Base-by-base conservation (phyloP, 257 asterid species). In the Petrea volubilis region DNA sequence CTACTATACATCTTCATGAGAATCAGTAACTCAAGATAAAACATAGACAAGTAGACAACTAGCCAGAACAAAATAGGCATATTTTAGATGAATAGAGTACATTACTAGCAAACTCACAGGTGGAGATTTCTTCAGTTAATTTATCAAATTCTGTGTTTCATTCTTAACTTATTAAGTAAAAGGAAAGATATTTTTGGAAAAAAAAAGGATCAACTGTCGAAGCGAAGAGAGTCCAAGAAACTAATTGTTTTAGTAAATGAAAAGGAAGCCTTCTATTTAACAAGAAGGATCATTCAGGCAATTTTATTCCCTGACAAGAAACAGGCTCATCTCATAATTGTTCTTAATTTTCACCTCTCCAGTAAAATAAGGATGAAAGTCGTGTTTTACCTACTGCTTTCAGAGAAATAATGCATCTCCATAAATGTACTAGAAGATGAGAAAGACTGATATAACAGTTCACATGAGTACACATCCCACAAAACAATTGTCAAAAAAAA, bases 261-360 rank as follows among this genome's bases (percentile, higher is more conserved):
- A 60, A 60, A 8, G 49, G 41, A 60, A 17, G 3, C 17, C n/a
- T 36, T 60, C 66, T 17, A 18, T 17, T 60, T 60, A 47, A 25
- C 21, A 28, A 56, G 36, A 53, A 1, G 20, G 21, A 28, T 27
- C 21, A 8, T 15, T 28, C 27, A 8, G 27, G 46, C 12, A 8
- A 17, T 18, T 18, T 49, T 2, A 7, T 15, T 31, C 18, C 47
- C 24, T 31, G n/a, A 31, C 47, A 25, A 55, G 61, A 55, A 13
- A 21, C 23, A 51, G 14, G 34, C 27, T 52, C 64, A 68, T 13
- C 64, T 68, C 73, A 68, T 68, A n/a, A n/a, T n/a, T 29, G 28
- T 67, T 41, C 51, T 21, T 20, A 34, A 9, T 44, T 50, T 27
- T 60, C 29, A 17, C 9, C 29, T 29, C 18, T n/a, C 23, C 14